Evolutionary conservation across 768 basidiomycete genomes (phyloP), one percentile per base, ranked within the genome.

Genomic region (Nidularia sp.): DNA sequence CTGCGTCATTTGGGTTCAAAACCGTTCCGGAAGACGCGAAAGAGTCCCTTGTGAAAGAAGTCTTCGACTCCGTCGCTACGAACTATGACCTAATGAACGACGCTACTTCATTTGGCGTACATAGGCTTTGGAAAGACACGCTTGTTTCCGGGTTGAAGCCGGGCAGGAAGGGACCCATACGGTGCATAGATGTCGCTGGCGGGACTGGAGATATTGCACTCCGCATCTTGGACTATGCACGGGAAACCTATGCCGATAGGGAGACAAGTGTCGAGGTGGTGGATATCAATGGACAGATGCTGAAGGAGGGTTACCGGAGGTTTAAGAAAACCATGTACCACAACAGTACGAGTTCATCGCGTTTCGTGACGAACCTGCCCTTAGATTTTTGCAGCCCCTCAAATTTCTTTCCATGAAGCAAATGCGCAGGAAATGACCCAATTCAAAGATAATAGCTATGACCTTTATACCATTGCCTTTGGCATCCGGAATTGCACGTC

Each of bases 11-110:
- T 67, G 97, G 97, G 29, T 99, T 93, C 79, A 81, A 77, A 68
- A 90, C 86, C 5, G 85, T 99, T 2, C 88, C 89, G 10, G 89
- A 92, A 65, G 85, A 89, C 34, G 67, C 78, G 34, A 99, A 99
- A 66, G 96, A 98, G 71, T 72, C 79, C 2, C 78, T 98, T 45
- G 97, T 99, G 55, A 92, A 90, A 61, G 81, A 81, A 57, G 95
- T 99, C 48, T 99, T 99, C 71, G 85, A 91, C 63, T 96, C 92
- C 5, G 97, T 99, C 52, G 94, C 97, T 42, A 88, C 91, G 34
- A 88, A 81, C 44, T 99, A 99, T 71, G 97, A 98, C 69, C 68
- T 98, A 41, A 97, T 99, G 96, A 99, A 99, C 76, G 97, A 98
- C 65, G 92, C 94, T n/a, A 90, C 94, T 68, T 98, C 97, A 2